These are phyloP conservation scores for Apiotrichum siamense DNA, from an alignment of 1,284 basidiomycete genomes.

Conservation along the genomic window DNA sequence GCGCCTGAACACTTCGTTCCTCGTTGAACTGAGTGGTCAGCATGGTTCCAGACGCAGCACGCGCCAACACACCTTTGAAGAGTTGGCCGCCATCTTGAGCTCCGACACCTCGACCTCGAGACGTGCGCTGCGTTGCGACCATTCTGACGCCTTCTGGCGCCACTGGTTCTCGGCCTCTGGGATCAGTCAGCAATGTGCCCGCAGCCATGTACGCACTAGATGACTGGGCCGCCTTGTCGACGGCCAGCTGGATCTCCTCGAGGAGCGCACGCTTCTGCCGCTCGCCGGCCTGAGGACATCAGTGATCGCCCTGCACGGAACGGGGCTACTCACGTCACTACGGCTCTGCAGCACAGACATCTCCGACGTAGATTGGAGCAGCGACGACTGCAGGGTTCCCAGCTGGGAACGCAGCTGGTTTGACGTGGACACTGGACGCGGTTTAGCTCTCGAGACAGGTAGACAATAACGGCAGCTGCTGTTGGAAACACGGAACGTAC, in stretches of 20 bases:
- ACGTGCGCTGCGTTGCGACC: constrained; percentile 65
- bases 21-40: constrained; percentile 37
- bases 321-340: constrained; percentile 25
- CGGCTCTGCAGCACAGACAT: constrained; percentile 34
- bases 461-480: not conserved
- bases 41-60: not conserved
- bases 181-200: constrained; percentile 3
- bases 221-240: constrained; percentile 26
- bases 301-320: not conserved
- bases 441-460: no score
- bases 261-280: constrained; percentile 41
- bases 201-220: constrained; percentile 22
- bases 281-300: constrained; percentile 28
- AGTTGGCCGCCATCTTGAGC: constrained; percentile 61
- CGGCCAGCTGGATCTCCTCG: constrained; percentile 37
- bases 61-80: constrained; percentile 29
- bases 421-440: constrained; percentile 25
- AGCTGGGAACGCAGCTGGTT: constrained; percentile 39
- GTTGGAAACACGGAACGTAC: constrained; percentile 16
- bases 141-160: constrained; percentile 32
- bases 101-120: constrained; percentile 76
- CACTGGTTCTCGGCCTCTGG: constrained; percentile 40
- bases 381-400: constrained; percentile 30
- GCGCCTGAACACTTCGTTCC: constrained; percentile 30
- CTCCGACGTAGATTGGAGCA: constrained; percentile 30